Evolutionary conservation across 306 rosid species (phyloP).

Genomic region (Notholithocarpus densiflorus): DNA sequence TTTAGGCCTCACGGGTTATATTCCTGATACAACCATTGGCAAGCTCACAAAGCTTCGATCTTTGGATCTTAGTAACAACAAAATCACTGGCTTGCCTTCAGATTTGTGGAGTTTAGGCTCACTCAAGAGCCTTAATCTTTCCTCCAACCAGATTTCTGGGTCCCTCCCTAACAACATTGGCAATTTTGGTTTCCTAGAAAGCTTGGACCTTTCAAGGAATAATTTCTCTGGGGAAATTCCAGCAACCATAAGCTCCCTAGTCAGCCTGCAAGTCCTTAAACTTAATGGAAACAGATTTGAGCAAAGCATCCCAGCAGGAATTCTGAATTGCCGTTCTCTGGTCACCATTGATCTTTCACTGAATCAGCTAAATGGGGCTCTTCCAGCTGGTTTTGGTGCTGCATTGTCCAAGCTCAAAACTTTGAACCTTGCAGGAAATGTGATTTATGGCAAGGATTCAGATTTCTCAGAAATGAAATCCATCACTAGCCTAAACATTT

Average conservation of each 20-base stretch:
- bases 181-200: constrained; percentile 76
- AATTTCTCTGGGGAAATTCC: constrained; percentile 76
- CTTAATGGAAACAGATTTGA: constrained; percentile 63
- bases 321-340: constrained; percentile 60
- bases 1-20: constrained; percentile 60
- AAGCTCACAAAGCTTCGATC: constrained; percentile 68
- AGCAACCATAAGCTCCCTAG: constrained; percentile 55
- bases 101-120: constrained; percentile 91
- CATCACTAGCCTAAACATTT: constrained; percentile 61
- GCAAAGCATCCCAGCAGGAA: constrained; percentile 56
- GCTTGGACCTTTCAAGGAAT: constrained; percentile 70
- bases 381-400: constrained; percentile 81
- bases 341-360: constrained; percentile 71
- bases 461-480: constrained; percentile 64
- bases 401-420: constrained; percentile 71
- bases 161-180: constrained; percentile 74
- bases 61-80: constrained; percentile 87
- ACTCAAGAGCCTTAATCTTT: constrained; percentile 69
- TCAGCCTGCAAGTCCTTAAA: constrained; percentile 51
- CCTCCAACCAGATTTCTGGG: constrained; percentile 71
- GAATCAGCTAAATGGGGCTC: constrained; percentile 67
- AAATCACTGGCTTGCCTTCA: constrained; percentile 65
- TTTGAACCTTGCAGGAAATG: constrained; percentile 78
- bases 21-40: constrained; percentile 80
- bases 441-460: constrained; percentile 47